phyloP scores from a whole-genome alignment of 2,329 filamentous ascomycete species.

The Arthroderma sp. region DNA sequence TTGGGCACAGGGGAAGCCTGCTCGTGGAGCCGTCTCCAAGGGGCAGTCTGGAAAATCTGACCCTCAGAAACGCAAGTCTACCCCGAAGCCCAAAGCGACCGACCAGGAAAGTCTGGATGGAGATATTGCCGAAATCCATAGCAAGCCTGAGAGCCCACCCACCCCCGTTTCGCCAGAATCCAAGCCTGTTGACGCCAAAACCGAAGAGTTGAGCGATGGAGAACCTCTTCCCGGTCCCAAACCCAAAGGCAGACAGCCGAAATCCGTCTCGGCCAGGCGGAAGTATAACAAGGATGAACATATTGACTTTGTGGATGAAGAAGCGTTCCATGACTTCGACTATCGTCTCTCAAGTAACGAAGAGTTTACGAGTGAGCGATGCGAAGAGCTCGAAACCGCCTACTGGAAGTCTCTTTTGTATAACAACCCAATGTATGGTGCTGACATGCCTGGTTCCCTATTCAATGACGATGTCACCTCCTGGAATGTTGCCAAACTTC shows the following conservation, averaged over 20 bases:
- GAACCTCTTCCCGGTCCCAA: conserved; percentile 30
- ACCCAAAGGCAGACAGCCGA: conserved; percentile 44
- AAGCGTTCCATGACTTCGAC: conserved; percentile 79
- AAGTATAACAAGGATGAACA: conserved; percentile 73
- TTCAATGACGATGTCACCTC: conserved; percentile 72
- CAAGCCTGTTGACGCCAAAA: conserved; percentile 42
- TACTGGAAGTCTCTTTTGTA: conserved; percentile 98
- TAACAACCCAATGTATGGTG: conserved; percentile 86
- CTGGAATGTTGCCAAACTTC: conserved; percentile 93
- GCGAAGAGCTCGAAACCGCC: conserved; percentile 81
- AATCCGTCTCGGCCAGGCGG: conserved; percentile 71
- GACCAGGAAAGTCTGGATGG: conserved; percentile 29
- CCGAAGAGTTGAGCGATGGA: conserved; percentile 39
- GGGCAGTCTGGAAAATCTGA: conserved; percentile 25
- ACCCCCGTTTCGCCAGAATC: conserved; percentile 42
- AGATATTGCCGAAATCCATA: conserved; percentile 24
- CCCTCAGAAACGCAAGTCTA: conserved; percentile 34
- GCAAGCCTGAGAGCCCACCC: conserved; percentile 35
- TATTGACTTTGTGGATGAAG: conserved; percentile 71
- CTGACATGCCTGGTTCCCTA: conserved; percentile 88
- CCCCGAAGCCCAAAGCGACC: conserved; percentile 24
- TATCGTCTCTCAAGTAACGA: conserved; percentile 73
- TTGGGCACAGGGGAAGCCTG: conserved; percentile 36
- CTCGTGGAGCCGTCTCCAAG: conserved; percentile 25
- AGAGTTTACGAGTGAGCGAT: conserved; percentile 81